Base-by-base conservation (phyloP, 1,284 basidiomycete species). In the Inonotus hispidus region DNA sequence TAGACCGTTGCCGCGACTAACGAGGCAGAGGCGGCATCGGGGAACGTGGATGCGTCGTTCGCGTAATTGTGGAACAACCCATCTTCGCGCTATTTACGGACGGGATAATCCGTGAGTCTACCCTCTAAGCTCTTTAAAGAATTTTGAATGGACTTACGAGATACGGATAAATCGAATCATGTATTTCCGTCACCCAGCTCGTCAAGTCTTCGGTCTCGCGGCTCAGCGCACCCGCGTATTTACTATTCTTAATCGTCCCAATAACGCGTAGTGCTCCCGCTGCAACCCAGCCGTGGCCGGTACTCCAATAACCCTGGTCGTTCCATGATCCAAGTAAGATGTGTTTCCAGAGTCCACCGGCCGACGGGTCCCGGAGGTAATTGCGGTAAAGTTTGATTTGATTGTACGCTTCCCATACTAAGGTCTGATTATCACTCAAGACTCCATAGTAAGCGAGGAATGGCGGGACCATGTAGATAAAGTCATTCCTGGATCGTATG, bases 371-470 rank as follows among this genome's bases (percentile, higher is more conserved):
- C 0, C 73, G 74, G 1, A 91, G 73, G 60, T 85, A 79, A 1
- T 82, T 74, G n/a, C 93, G 83, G 71, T 97, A 96, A 0, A 93
- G 77, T 50, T 78, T 78, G 65, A 91, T 84, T 71, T 98, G 95
- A 37, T 82, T 82, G 74, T 92, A 91, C 0, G 92, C 88, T 58
- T 84, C 80, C 38, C 75, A 71, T 7, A 96, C 69, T 23, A 95
- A 76, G 0, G 84, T 82, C 45, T 81, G 71, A 72, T 96, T 94
- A 32, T 75, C 70, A 0, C 83, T 84, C 29, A 84, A 67, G 37
- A 86, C 84, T 29, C 91, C 95, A 71, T 93, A 95, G 73, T 90
- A 94, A 0, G 95, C 93, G 7, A 98, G 73, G 74, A 95, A 97
- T 0, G 95, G 95, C 0, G 95, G 94, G 0, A 90, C 89, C 93